Base-by-base conservation (phyloP, 768 basidiomycete species). In the Lactarius hatsudake region DNA sequence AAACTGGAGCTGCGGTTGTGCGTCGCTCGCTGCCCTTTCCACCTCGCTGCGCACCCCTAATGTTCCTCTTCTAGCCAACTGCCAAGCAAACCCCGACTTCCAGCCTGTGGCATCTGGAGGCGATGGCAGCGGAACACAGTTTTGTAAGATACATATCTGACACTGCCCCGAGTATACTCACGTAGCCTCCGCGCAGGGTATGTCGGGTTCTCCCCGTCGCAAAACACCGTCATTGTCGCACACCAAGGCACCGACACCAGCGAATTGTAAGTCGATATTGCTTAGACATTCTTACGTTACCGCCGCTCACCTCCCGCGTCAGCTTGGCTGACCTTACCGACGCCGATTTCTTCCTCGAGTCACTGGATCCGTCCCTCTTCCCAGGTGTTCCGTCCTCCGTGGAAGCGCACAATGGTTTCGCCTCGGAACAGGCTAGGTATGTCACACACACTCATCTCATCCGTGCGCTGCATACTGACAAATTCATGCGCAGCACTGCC, bases 341-440 rank as follows among this genome's bases (percentile, higher is more conserved):
- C 65, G 73, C 65, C 0, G 72, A 82, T 63, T 71, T 84, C 67
- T 64, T 79, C 67, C 70, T 79, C 63, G 65, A 67, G 5, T 69
- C 58, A 4, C 71, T 84, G 54, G 61, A 82, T 65, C 23, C 80
- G 0, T 70, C 76, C 0, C 77, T 85, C 10, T 87, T 87, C 76
- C 84, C 84, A 0, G 84, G 84, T 2, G 60, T 87, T 7, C 72
- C 72, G 53, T 78, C 80, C 7, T 62, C 70, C 13, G 75, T 87
- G 2, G 13, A 78, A 68, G 79, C 78, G 4, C 86, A 87, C 66
- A 66, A 64, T 32, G 86, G 86, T 1, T 87, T 87, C 68, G 72
- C 63, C 71, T 1, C 5, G 5, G 79, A 76, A 5, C 86, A 87
- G 5, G 78, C 81, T 5, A 67, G 59, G 85, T 86, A 71, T 36